phyloP scores from a whole-genome alignment of 768 basidiomycete genomes.

The Clavulina sp. region DNA sequence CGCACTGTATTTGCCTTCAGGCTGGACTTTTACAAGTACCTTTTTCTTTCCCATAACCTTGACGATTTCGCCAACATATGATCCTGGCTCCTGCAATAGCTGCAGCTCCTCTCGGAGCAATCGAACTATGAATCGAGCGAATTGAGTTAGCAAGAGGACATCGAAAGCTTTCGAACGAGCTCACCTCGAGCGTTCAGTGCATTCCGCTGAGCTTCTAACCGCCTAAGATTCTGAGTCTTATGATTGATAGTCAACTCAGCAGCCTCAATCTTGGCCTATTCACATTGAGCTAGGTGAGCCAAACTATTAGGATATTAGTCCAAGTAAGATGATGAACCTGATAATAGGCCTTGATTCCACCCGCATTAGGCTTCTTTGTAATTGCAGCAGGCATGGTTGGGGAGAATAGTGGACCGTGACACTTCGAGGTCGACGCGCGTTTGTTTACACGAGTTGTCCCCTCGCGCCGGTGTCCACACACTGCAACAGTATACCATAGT shows the following conservation, averaged over 20 bases:
- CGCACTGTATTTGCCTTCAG: conserved; percentile 97
- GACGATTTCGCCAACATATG: conserved; percentile 93
- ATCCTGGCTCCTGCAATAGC: conserved; percentile 83
- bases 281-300: no score
- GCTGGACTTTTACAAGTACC: conserved; percentile 94
- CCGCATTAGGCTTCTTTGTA: not conserved
- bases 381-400: not conserved
- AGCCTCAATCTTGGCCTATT: conserved; percentile 84
- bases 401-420: no score
- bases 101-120: conserved; percentile 84
- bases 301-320: no score
- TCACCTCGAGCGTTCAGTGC: conserved; percentile 86
- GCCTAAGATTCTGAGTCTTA: conserved; percentile 89
- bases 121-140: conserved; percentile 44
- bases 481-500: no score
- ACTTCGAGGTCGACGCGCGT: no score
- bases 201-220: conserved; percentile 93
- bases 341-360: conserved; percentile 74
- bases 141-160: not conserved
- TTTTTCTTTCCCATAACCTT: conserved; percentile 99
- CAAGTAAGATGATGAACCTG: no score
- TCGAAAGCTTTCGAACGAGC: conserved; percentile 13
- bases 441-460: no score
- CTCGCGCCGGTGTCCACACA: no score
- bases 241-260: conserved; percentile 88